These are phyloP conservation scores for Massospora cicadina DNA, from an alignment of 371 early-diverging fungal species.

Conservation along the genomic window DNA sequence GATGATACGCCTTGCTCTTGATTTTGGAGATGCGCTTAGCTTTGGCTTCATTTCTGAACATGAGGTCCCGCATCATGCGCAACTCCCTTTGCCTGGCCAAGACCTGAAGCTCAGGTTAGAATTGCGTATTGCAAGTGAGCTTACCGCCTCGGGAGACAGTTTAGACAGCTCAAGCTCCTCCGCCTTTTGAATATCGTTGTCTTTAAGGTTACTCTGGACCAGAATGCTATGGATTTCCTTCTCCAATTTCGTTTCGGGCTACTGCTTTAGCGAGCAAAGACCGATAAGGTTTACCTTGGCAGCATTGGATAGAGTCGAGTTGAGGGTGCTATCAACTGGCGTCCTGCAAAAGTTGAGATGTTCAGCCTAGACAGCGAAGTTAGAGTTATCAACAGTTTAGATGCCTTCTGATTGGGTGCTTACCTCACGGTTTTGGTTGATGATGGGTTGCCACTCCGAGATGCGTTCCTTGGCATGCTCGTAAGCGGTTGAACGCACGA, in stretches of 20 bases:
- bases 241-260: constrained; percentile 46
- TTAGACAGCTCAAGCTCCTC: constrained; percentile 73
- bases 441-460: constrained; percentile 63
- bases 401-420: constrained; percentile 1
- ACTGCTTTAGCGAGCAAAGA: constrained; percentile 4
- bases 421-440: constrained; percentile 54
- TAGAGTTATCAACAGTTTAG: neutral
- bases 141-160: constrained; percentile 59
- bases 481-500: constrained; percentile 73
- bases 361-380: constrained; percentile 28
- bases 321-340: constrained; percentile 23
- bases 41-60: constrained; percentile 84
- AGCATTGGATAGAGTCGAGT: constrained; percentile 34
- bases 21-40: constrained; percentile 87
- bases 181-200: constrained; percentile 54
- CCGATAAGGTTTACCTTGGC: constrained; percentile 22
- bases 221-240: constrained; percentile 52
- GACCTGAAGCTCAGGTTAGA: constrained; percentile 14
- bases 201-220: constrained; percentile 47
- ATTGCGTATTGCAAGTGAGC: constrained; percentile 11
- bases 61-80: constrained; percentile 74
- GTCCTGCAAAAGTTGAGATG: constrained; percentile 50
- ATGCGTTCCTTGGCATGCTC: constrained; percentile 57
- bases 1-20: constrained; percentile 84
- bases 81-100: constrained; percentile 50